Conservation (phyloP, 2,329 filamentous ascomycete species). For the Boeremia lycopersici region DNA sequence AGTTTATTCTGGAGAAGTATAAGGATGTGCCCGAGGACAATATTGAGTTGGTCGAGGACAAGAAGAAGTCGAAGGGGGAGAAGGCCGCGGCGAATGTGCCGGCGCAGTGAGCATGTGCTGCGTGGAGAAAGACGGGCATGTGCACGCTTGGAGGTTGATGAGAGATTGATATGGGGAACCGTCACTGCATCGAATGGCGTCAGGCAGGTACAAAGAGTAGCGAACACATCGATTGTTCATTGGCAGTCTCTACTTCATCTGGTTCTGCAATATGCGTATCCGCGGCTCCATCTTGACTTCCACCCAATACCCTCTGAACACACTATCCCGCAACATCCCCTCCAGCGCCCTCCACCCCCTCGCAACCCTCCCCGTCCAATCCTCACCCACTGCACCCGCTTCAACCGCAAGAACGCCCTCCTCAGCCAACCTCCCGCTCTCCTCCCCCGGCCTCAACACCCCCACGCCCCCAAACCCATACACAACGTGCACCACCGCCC, state of each 20-base stretch:
- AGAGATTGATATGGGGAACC: background rate
- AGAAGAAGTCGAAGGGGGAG: slow-evolving; percentile 76
- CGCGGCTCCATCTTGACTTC: slow-evolving; percentile 60
- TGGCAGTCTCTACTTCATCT: slow-evolving; percentile 12
- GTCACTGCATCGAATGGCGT: background rate
- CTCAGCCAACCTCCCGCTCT: slow-evolving; percentile 25
- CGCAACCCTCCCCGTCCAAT: slow-evolving; percentile 28
- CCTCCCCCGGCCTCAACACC: slow-evolving; percentile 53
- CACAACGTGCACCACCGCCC: slow-evolving; percentile 59
- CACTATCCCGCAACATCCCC: slow-evolving; percentile 39
- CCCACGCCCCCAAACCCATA: slow-evolving; percentile 59
- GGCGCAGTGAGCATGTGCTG: slow-evolving; percentile 4
- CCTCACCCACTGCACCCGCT: slow-evolving; percentile 5
- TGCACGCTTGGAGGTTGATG: background rate
- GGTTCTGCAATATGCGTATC: slow-evolving; percentile 57
- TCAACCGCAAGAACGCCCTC: slow-evolving; percentile 18
- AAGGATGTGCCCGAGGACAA: slow-evolving; percentile 92
- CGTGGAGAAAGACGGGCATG: background rate
- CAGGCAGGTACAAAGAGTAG: background rate
- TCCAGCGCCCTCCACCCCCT: slow-evolving; percentile 40
- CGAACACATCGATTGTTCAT: no score
- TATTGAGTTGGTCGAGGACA: slow-evolving; percentile 92
- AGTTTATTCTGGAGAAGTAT: slow-evolving; percentile 89
- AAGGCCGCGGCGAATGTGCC: slow-evolving; percentile 17
- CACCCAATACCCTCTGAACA: slow-evolving; percentile 61